Conservation (phyloP, 1,139 yeast species). For the Suhomyces bribrorum region DNA sequence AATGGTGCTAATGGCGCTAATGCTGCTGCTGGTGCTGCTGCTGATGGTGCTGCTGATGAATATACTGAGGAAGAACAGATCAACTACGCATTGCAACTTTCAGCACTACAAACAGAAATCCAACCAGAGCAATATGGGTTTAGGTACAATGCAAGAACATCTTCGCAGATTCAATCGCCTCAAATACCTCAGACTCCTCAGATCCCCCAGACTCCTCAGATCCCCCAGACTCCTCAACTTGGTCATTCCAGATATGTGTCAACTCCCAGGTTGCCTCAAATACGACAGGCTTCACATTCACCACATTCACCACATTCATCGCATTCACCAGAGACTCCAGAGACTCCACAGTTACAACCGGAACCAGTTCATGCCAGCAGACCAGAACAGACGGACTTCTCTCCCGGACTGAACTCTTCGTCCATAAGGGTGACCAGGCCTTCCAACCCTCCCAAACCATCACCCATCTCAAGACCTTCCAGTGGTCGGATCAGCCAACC, state of each 20-base stretch:
- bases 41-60: neutral
- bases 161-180: neutral
- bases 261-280: too few relatives aligned
- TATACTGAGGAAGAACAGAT: conserved; percentile 10
- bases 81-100: conserved; percentile 8
- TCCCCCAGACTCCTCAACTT: too few relatives aligned
- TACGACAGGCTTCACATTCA: too few relatives aligned
- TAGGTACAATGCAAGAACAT: conserved; percentile 5
- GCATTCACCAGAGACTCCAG: neutral
- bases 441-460: too few relatives aligned
- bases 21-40: neutral
- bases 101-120: conserved; percentile 9
- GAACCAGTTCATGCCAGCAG: neutral
- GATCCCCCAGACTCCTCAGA: too few relatives aligned
- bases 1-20: neutral
- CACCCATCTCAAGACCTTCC: neutral
- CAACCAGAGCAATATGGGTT: conserved; percentile 9
- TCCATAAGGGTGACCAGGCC: too few relatives aligned
- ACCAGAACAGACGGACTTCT: too few relatives aligned
- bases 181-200: neutral
- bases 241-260: too few relatives aligned
- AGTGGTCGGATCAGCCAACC: neutral
- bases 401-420: too few relatives aligned
- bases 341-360: neutral
- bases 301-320: too few relatives aligned